Base-by-base conservation (phyloP, 2,329 filamentous ascomycete species). In the Botrytis medusae region DNA sequence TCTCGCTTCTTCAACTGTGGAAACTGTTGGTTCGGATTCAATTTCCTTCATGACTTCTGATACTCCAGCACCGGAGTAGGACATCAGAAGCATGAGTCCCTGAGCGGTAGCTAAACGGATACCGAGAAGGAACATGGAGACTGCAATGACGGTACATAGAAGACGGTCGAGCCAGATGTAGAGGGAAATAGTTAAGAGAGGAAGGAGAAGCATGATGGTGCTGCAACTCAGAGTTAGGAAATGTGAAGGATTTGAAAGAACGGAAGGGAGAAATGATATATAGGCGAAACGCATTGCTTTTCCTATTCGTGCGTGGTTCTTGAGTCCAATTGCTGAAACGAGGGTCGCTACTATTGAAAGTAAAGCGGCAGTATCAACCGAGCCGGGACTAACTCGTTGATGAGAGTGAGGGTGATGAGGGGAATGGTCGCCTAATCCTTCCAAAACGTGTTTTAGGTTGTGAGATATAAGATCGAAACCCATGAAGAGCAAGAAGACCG, bases 41-140 rank as follows among this genome's bases (percentile, higher is more conserved):
- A 99, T 95, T 81, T 97, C 94, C 72, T 89, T 88, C 78, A 98
- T 86, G n/a, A 97, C 91, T 34, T 91, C 90, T 42, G 72, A 71
- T 48, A 82, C 79, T 22, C 79, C 79, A 32, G 77, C 74, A 14
- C 78, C 79, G 12, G 74, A 78, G 81, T 97, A 98, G 5, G 92
- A 95, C 95, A 99, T 98, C 74, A 99, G 88, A 46, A 99, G 88
- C 93, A 99, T 98, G 42, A 94, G 89, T 1, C 95, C 96, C 77
- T 99, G 89, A 0, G 93, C 92, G 71, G 93, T 90, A 32, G 95
- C 95, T 20, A 98, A 87, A 12, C 94, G 92, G 76, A 92, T 88
- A 20, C 96, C 96, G 8, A 98, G 87, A 48, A 91, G 86, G 75
- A 97, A 95, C 96, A 99, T 99, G 74, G 92, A 89, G 42, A 93